phyloP scores from a whole-genome alignment of 257 asterid species.

The Salvia miltiorrhiza region DNA sequence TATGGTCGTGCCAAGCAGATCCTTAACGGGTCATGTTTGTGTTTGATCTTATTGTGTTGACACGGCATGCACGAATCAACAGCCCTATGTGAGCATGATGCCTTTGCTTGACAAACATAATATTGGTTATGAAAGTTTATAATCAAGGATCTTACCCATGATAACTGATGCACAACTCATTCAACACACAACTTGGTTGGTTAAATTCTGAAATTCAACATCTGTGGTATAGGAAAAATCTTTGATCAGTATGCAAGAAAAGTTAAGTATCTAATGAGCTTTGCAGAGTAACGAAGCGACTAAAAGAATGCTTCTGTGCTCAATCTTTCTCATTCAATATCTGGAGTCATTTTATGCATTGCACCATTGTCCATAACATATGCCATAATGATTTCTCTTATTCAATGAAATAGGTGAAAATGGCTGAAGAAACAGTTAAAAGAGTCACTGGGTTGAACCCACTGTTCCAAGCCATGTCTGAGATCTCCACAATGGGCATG shows the following conservation, averaged over 20 bases:
- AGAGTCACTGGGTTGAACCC: slow-evolving; percentile 83
- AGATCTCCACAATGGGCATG: slow-evolving; percentile 61
- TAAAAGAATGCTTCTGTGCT: background rate
- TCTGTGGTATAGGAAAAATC: background rate
- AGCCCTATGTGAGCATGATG: background rate
- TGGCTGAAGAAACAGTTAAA: slow-evolving; percentile 89
- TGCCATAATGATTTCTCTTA: background rate
- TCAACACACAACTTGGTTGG: background rate
- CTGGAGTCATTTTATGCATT: background rate
- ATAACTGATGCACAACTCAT: background rate
- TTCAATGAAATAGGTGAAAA: slow-evolving; percentile 52
- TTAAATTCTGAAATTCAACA: background rate
- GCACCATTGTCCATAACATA: background rate
- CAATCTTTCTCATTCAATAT: background rate
- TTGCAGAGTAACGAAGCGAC: background rate
- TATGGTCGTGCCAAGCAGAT: too few relatives aligned
- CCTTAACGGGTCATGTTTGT: too few relatives aligned
- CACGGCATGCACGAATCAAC: too few relatives aligned
- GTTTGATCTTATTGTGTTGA: too few relatives aligned
- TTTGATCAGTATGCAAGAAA: background rate
- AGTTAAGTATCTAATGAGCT: background rate
- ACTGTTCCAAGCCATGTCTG: slow-evolving; percentile 78
- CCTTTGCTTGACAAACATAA: background rate
- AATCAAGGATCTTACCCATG: background rate
- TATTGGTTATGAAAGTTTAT: background rate